phyloP scores from a whole-genome alignment of 495 filamentous ascomycete species.

The Penicillium flavigenum region DNA sequence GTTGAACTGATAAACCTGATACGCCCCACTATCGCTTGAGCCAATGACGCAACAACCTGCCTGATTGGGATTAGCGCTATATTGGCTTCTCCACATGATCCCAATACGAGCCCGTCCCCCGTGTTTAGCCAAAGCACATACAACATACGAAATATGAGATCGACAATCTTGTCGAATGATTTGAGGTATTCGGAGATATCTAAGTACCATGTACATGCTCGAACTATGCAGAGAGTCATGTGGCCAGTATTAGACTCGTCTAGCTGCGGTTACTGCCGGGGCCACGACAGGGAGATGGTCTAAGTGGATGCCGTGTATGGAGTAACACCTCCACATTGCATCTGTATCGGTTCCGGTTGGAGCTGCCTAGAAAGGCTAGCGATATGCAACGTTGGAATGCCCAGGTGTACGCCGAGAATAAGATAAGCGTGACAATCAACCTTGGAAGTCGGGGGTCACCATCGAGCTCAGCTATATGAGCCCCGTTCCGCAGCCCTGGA shows the following conservation, averaged over 20 bases:
- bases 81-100: conserved; percentile 23
- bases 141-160: not conserved
- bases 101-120: conserved; percentile 16
- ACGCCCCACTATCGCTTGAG: not conserved
- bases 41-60: conserved; percentile 28
- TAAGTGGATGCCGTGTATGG: conserved; percentile 1
- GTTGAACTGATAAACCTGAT: conserved; percentile 1
- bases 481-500: conserved; percentile 1
- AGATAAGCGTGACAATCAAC: conserved; percentile 14
- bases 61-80: conserved; percentile 19
- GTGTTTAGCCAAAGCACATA: conserved; percentile 10
- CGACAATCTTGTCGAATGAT: not conserved
- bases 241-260: not conserved
- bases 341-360: conserved; percentile 20
- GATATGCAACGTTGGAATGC: not conserved
- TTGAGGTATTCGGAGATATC: not conserved
- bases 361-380: conserved; percentile 30
- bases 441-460: conserved; percentile 2
- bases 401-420: conserved; percentile 10
- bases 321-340: not conserved
- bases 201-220: not conserved
- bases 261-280: conserved; percentile 6
- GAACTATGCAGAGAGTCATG: not conserved
- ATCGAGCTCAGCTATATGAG: conserved; percentile 24
- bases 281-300: not conserved